phyloP scores from a whole-genome alignment of 2,329 filamentous ascomycete species.

The Coleophoma crateriformis region DNA sequence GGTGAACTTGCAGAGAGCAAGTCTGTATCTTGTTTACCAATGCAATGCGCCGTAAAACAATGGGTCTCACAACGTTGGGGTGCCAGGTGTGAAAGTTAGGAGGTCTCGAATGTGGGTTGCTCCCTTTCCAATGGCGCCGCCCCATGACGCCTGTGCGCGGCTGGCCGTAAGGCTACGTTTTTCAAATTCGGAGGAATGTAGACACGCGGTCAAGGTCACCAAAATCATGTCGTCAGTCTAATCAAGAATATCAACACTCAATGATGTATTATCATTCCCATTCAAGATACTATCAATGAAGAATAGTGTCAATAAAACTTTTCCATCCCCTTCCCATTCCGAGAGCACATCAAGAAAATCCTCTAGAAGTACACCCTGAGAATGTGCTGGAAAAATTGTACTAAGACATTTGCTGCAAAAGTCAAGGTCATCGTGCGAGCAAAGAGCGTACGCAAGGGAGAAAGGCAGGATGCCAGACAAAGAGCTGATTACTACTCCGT shows the following conservation, averaged over 20 bases:
- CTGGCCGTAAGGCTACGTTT: conserved; percentile 5
- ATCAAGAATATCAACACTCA: not conserved
- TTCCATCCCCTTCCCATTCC: conserved; percentile 25
- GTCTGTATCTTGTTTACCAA: no score
- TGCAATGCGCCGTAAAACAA: no score
- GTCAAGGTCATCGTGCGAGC: conserved; percentile 24
- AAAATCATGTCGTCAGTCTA: no score
- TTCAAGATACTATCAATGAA: conserved; percentile 10
- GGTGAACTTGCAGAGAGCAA: not conserved
- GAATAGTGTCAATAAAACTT: conserved; percentile 24
- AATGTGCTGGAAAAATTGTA: conserved; percentile 28
- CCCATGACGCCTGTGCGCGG: conserved; percentile 11
- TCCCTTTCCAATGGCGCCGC: not conserved
- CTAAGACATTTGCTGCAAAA: conserved; percentile 25
- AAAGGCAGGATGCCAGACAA: conserved; percentile 25
- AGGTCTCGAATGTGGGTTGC: conserved; percentile 5
- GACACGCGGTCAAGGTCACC: no score
- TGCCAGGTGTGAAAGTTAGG: not conserved
- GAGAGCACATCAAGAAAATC: conserved; percentile 25
- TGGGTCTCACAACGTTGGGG: not conserved
- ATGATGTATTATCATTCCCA: conserved; percentile 4
- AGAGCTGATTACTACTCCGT: conserved; percentile 10
- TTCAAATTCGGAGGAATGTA: not conserved
- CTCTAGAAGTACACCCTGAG: conserved; percentile 30
- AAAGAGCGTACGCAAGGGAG: conserved; percentile 18